phyloP scores from a whole-genome alignment of 345 rosid species.

The Gossypium mustelinum region DNA sequence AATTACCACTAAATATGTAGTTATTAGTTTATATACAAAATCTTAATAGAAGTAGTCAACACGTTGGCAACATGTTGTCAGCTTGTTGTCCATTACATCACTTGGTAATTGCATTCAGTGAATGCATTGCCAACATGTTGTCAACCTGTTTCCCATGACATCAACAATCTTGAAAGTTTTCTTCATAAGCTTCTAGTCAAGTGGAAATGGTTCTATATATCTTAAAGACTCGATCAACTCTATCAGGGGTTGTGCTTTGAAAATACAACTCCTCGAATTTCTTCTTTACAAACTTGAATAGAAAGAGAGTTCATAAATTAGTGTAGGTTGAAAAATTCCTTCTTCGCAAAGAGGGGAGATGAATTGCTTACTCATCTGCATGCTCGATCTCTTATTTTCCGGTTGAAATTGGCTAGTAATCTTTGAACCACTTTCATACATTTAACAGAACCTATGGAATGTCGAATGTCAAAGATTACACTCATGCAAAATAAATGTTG shows the following conservation, averaged over 20 bases:
- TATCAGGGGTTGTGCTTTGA: constrained; percentile 73
- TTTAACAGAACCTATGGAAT: constrained; percentile 66
- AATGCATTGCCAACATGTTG: no score
- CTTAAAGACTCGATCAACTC: constrained; percentile 88
- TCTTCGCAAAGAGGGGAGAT: neutral
- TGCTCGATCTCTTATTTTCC: constrained; percentile 93
- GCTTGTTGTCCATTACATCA: no score
- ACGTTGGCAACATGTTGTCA: no score
- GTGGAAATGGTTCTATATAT: constrained; percentile 82
- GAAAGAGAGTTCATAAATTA: neutral
- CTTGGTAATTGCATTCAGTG: no score
- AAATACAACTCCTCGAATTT: constrained; percentile 90
- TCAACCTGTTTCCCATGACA: constrained; percentile 8
- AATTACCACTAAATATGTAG: no score
- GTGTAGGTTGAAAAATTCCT: neutral
- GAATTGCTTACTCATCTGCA: constrained; percentile 79
- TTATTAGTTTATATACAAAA: no score
- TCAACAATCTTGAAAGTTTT: constrained; percentile 97
- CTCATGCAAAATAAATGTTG: neutral
- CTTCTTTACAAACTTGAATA: constrained; percentile 80
- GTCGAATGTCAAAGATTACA: constrained; percentile 10
- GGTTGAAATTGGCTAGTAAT: constrained; percentile 75
- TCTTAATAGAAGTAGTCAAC: no score
- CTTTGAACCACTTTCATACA: constrained; percentile 90
- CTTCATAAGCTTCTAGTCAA: constrained; percentile 93